phyloP scores from a whole-genome alignment of 73 alveolate species.

The Symbiodinium natans region DNA sequence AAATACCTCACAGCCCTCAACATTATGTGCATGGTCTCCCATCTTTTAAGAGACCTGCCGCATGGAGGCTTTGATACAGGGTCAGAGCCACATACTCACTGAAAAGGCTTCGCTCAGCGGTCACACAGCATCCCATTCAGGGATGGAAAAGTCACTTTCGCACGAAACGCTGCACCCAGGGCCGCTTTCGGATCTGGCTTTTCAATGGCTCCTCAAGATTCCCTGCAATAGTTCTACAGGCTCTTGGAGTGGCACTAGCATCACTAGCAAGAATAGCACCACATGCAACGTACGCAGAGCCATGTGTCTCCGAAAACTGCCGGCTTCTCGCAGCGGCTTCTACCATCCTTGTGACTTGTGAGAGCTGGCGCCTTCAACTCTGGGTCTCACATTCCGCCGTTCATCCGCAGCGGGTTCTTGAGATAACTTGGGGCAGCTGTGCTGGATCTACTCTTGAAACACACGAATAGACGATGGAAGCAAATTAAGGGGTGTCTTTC shows the following conservation, averaged over 20 bases:
- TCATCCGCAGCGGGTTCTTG: too few species aligned
- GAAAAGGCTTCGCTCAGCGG: not conserved
- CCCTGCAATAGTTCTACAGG: not conserved
- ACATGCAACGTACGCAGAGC: too few species aligned
- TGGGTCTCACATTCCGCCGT: too few species aligned
- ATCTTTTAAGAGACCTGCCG: too few species aligned
- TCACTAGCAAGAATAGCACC: not conserved
- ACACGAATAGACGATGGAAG: too few species aligned
- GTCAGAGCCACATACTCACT: not conserved
- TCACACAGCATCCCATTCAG: not conserved
- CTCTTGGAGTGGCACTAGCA: not conserved
- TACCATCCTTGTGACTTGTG: not conserved
- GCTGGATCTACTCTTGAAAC: too few species aligned
- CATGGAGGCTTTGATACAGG: too few species aligned
- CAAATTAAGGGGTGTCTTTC: too few species aligned
- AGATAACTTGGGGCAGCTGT: too few species aligned
- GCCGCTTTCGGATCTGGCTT: not conserved
- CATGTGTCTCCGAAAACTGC: not conserved
- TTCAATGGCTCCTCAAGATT: not conserved
- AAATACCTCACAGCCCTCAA: too few species aligned
- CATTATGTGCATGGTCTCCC: too few species aligned
- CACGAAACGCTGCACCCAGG: not conserved
- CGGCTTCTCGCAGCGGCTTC: too few species aligned
- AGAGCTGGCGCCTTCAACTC: constrained; percentile 13
- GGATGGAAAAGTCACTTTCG: not conserved